These are phyloP conservation scores for Hordeum marinum DNA, from an alignment of 176 grass and related monocot genomes.

Conservation along the genomic window DNA sequence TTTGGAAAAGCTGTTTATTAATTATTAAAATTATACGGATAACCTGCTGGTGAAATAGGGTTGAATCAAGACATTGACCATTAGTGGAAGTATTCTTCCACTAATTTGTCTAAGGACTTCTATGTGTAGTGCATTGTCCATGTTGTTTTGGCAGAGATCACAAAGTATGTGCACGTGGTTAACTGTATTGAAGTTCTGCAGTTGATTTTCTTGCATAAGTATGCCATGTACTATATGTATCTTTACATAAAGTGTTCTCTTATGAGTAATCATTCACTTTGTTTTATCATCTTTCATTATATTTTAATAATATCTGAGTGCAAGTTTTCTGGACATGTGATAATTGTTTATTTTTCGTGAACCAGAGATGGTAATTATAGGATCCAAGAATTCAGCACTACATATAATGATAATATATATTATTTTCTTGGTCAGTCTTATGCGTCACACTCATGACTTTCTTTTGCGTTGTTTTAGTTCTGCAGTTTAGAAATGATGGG, in stretches of 20 bases:
- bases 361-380: background rate
- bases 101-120: background rate
- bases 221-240: background rate
- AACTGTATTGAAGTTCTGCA: background rate
- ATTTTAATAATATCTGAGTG: background rate
- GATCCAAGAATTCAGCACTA: background rate
- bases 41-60: background rate
- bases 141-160: background rate
- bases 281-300: background rate
- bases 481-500: conserved; percentile 84
- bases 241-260: background rate
- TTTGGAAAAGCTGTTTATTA: background rate
- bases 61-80: background rate
- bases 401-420: background rate
- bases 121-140: background rate
- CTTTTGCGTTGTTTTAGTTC: conserved; percentile 47
- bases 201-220: background rate
- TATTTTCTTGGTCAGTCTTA: conserved; percentile 20
- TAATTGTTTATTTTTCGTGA: background rate
- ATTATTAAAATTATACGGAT: background rate
- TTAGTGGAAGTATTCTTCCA: background rate
- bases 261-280: background rate
- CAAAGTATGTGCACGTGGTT: background rate
- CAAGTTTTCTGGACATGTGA: background rate
- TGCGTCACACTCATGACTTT: conserved; percentile 2